These are phyloP conservation scores for Xylaria telfairii DNA, from an alignment of 495 filamentous ascomycete genomes.

Conservation along the genomic window DNA sequence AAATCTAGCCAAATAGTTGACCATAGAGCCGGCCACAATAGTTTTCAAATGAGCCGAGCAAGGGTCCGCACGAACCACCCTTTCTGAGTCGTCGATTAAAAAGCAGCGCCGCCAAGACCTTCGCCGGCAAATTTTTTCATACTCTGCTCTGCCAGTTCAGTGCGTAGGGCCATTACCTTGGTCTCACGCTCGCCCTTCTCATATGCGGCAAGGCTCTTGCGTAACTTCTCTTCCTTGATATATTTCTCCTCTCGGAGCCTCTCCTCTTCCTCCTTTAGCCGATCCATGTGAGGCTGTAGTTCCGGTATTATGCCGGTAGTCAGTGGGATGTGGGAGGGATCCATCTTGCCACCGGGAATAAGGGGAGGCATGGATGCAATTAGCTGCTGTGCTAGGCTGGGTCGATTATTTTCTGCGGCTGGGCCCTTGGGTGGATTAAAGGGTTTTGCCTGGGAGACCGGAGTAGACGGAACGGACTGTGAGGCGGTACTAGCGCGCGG, in stretches of 20 bases:
- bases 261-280: conserved; percentile 55
- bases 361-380: conserved; percentile 49
- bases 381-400: conserved; percentile 48
- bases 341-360: conserved; percentile 52
- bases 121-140: conserved; percentile 54
- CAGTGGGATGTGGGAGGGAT: conserved; percentile 38
- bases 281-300: conserved; percentile 43
- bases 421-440: conserved; percentile 60
- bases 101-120: conserved; percentile 48
- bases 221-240: conserved; percentile 51
- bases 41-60: neutral
- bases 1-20: neutral
- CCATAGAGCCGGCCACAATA: neutral
- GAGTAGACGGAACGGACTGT: conserved; percentile 35
- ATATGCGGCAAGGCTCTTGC: conserved; percentile 49
- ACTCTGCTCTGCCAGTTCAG: conserved; percentile 51
- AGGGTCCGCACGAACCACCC: neutral
- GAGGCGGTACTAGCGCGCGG: conserved; percentile 43
- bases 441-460: conserved; percentile 41
- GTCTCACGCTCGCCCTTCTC: conserved; percentile 53
- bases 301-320: conserved; percentile 47
- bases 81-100: conserved; percentile 34
- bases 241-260: conserved; percentile 50
- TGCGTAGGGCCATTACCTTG: conserved; percentile 50
- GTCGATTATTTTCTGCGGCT: conserved; percentile 44